Percentiles rank a stretch among this genome's conserved stretches.
Evolutionary conservation across 345 rosid genomes (phyloP).

Genomic region (Pistacia atlantica): DNA sequence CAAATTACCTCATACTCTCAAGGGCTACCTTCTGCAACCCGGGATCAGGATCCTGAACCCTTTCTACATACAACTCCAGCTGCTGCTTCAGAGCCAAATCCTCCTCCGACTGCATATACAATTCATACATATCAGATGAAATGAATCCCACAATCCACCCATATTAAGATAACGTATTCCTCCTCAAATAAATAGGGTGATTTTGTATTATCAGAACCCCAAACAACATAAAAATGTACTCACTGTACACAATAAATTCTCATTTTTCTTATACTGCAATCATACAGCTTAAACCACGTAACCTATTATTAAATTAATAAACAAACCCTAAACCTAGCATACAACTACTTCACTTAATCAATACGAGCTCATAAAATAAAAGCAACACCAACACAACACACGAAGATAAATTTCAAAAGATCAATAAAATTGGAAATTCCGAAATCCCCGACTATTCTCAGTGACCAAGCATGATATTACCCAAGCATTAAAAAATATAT

Average conservation of each 20-base stretch:
- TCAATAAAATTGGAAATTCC: neutral
- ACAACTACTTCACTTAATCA: neutral
- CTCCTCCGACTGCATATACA: conserved; percentile 75
- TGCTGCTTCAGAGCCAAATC: conserved; percentile 93
- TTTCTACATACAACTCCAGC: conserved; percentile 89
- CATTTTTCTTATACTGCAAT: neutral
- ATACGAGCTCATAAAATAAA: neutral
- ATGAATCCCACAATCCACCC: neutral
- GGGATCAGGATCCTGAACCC: conserved; percentile 89
- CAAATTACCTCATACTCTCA: conserved; percentile 87
- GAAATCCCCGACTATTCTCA: neutral
- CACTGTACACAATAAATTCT: neutral
- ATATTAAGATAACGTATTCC: neutral
- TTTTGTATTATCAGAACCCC: neutral
- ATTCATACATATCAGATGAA: neutral
- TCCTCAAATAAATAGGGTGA: neutral
- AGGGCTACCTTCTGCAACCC: conserved; percentile 88
- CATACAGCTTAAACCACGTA: neutral
- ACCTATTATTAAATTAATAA: neutral
- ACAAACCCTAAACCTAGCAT: neutral
- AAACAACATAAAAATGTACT: neutral
- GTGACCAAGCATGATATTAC: neutral
- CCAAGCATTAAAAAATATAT: neutral
- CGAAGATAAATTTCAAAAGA: neutral
- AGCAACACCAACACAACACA: neutral